These are phyloP conservation scores for Candida germanica DNA, from an alignment of 805 yeast species.

Conservation along the genomic window DNA sequence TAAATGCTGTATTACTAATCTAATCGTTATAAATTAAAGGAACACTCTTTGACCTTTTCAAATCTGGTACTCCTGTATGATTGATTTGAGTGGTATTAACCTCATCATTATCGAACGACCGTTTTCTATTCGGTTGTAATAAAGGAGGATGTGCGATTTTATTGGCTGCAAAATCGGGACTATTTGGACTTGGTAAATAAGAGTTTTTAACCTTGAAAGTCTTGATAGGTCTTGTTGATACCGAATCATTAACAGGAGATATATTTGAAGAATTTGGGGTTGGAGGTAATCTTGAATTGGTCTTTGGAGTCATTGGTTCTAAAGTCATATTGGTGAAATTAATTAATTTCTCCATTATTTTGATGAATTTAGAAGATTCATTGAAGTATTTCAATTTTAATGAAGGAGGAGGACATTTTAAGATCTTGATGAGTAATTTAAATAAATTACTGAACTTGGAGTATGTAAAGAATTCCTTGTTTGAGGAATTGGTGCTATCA, in stretches of 20 bases:
- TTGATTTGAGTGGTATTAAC: neutral
- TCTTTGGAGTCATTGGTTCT: constrained; percentile 32
- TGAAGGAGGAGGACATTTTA: constrained; percentile 46
- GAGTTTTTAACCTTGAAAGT: neutral
- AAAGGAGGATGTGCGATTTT: constrained; percentile 12
- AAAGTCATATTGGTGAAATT: constrained; percentile 28
- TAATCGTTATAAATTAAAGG: constrained; percentile 11
- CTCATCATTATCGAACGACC: constrained; percentile 4
- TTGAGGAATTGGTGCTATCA: neutral
- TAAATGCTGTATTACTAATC: constrained; percentile 4
- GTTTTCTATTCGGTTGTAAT: constrained; percentile 9
- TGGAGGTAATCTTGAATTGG: constrained; percentile 19
- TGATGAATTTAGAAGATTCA: constrained; percentile 31
- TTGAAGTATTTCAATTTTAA: constrained; percentile 44
- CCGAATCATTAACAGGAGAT: constrained; percentile 15
- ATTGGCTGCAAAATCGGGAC: constrained; percentile 8
- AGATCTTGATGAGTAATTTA: constrained; percentile 26
- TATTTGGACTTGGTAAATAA: constrained; percentile 15
- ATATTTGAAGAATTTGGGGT: constrained; percentile 26
- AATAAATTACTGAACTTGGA: constrained; percentile 19
- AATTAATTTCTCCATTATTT: constrained; percentile 35
- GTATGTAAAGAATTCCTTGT: constrained; percentile 9
- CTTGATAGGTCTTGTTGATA: neutral
- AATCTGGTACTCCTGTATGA: constrained; percentile 10
- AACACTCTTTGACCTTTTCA: constrained; percentile 25